Evolutionary conservation across 148 eudicot genomes (phyloP), one percentile per base, ranked within the genome.

Genomic region (Bassia scoparia): DNA sequence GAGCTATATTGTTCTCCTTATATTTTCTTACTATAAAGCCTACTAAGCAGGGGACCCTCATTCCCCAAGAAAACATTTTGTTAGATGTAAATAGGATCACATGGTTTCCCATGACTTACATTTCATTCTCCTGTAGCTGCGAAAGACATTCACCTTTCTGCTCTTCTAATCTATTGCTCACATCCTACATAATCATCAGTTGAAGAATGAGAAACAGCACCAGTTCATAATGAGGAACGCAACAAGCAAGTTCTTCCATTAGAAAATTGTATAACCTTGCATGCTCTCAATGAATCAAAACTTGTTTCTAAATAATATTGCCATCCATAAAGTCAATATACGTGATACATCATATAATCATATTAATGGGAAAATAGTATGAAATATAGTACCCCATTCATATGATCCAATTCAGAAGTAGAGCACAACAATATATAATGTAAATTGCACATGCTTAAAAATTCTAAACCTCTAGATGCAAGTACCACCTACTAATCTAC

Each of bases 121-220:
- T 91, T 76, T 91, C 98, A 73, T 94, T 94, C 85, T 94, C 98
- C 80, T 90, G 87, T 63, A 94, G 84, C 86, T 94, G 98, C 66
- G 96, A 78, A 74, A 94, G 75, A 73, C 84, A 83, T 69, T 94
- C 98, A 70, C 83, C 98, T 77, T 88, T 94, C 82, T 94, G 98
- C 79, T 87, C 91, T 60, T 89, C 98, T 76, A 94, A 84, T 89
- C 88, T 91, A 68, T n/a, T 80, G 90, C 96, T 86, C 70, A 94
- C 93, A 76, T 94, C 94, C 98, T 94, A 73, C 74, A 69, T 64
- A 38, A 23, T 15, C 29, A 44, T 48, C 65, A 26, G 26, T 24
- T 23, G 58, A 73, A 44, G 24, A 55, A 76, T 38, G 66, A 65
- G 48, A 54, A 60, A 62, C 43, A 55, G 53, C 38, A 61, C 53